These are phyloP conservation scores for Thalassiosira hispida DNA, from an alignment of 352 stramenopile species.

Conservation along the genomic window DNA sequence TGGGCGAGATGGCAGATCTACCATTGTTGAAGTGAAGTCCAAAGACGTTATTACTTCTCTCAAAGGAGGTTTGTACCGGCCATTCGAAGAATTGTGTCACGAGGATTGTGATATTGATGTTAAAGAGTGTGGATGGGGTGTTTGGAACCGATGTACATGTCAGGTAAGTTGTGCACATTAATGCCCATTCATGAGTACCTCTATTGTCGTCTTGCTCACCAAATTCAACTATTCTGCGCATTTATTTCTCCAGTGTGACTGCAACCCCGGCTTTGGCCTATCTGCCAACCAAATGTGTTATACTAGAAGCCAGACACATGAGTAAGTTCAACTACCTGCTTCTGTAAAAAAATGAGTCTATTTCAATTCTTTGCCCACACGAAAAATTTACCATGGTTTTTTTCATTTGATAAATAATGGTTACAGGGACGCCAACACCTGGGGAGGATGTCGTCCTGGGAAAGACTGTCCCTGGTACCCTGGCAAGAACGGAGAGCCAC, in stretches of 20 bases:
- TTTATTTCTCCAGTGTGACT: conserved; percentile 14
- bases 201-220: neutral
- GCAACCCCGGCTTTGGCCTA: conserved; percentile 21
- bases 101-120: neutral
- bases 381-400: neutral
- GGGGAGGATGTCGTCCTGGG: conserved; percentile 19
- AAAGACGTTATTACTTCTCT: neutral
- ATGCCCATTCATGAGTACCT: neutral
- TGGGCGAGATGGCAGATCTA: neutral
- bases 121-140: conserved; percentile 13
- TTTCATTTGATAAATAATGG: neutral
- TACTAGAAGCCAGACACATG: conserved; percentile 25
- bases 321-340: conserved; percentile 6
- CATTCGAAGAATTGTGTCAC: neutral
- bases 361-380: conserved; percentile 2
- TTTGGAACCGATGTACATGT: conserved; percentile 27
- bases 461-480: conserved; percentile 25
- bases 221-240: neutral
- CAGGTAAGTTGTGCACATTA: neutral
- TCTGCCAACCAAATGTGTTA: conserved; percentile 29
- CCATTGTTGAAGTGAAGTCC: neutral
- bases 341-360: neutral
- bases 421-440: conserved; percentile 24
- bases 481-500: neutral
- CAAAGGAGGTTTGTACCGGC: neutral